phyloP scores from a whole-genome alignment of 306 rosid genomes.

The Lupinus albus region DNA sequence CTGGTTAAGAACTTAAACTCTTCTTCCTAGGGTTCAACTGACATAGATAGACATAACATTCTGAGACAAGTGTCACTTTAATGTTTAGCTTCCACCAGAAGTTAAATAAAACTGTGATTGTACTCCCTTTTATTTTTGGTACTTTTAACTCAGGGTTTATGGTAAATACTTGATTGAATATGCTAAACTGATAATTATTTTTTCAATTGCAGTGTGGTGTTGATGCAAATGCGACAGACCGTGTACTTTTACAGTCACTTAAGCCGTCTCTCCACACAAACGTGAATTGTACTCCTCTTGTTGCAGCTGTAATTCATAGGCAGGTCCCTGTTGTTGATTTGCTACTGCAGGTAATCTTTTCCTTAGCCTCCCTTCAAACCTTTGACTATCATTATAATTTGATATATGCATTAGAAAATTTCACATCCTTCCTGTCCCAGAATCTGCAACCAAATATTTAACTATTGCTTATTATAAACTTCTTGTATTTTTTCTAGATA shows the following conservation, averaged over 20 bases:
- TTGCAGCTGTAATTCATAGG: slow-evolving; percentile 87
- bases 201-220: slow-evolving; percentile 73
- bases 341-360: slow-evolving; percentile 69
- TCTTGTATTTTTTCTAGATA: not conserved
- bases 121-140: not conserved
- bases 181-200: slow-evolving; percentile 32
- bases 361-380: slow-evolving; percentile 17
- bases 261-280: slow-evolving; percentile 85
- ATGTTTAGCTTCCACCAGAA: not conserved
- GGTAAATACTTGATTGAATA: slow-evolving; percentile 20
- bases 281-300: slow-evolving; percentile 79
- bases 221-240: slow-evolving; percentile 61
- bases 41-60: not conserved
- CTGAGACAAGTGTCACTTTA: not conserved
- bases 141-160: slow-evolving; percentile 15
- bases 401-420: slow-evolving; percentile 10
- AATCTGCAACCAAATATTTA: slow-evolving; percentile 24
- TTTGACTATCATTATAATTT: slow-evolving; percentile 30
- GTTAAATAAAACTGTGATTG: slow-evolving; percentile 9
- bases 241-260: slow-evolving; percentile 81
- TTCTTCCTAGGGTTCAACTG: slow-evolving; percentile 18
- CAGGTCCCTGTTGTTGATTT: slow-evolving; percentile 71
- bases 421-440: slow-evolving; percentile 11
- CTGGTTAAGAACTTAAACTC: slow-evolving; percentile 6
- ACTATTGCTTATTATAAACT: slow-evolving; percentile 12